These are phyloP conservation scores for Chlorella vulgaris DNA, from an alignment of 139 green algal species.

Conservation along the genomic window DNA sequence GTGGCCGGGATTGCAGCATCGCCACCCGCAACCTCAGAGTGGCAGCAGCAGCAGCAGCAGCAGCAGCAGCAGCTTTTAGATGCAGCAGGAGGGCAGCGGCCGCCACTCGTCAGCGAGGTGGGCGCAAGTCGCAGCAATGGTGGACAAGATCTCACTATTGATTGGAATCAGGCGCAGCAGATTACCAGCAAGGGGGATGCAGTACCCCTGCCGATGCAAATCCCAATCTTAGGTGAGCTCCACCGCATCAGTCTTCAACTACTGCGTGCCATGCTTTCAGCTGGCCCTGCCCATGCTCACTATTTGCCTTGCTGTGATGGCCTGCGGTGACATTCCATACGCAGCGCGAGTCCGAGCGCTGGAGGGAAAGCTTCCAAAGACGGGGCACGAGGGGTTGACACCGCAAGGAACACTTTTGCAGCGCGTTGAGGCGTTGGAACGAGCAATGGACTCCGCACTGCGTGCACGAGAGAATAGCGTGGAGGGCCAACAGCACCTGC, in stretches of 20 bases:
- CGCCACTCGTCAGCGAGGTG: not conserved
- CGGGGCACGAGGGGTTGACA: conserved; percentile 48
- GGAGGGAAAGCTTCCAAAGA: conserved; percentile 57
- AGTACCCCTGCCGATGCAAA: conserved; percentile 16
- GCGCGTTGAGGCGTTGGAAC: conserved; percentile 57
- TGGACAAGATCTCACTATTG: not conserved
- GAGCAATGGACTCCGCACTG: conserved; percentile 47
- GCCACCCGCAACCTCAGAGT: not conserved
- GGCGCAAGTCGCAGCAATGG: not conserved
- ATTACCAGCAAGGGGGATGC: not conserved
- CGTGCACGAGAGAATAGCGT: conserved; percentile 34
- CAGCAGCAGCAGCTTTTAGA: not conserved
- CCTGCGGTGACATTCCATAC: not conserved
- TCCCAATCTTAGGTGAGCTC: conserved; percentile 32
- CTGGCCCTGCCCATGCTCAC: not conserved
- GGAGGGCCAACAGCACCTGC: conserved; percentile 1
- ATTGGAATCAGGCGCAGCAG: not conserved
- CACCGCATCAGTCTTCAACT: not conserved
- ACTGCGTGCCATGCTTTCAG: not conserved
- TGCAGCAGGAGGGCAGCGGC: no score
- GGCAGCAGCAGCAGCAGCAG: conserved; percentile 6
- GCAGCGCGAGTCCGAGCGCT: conserved; percentile 58
- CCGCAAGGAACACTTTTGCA: conserved; percentile 64
- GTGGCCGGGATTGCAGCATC: not conserved
- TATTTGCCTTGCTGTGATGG: no score